Evolutionary conservation across 495 filamentous ascomycete species (phyloP).

Genomic region (Aspergillus sclerotiicarbonarius): DNA sequence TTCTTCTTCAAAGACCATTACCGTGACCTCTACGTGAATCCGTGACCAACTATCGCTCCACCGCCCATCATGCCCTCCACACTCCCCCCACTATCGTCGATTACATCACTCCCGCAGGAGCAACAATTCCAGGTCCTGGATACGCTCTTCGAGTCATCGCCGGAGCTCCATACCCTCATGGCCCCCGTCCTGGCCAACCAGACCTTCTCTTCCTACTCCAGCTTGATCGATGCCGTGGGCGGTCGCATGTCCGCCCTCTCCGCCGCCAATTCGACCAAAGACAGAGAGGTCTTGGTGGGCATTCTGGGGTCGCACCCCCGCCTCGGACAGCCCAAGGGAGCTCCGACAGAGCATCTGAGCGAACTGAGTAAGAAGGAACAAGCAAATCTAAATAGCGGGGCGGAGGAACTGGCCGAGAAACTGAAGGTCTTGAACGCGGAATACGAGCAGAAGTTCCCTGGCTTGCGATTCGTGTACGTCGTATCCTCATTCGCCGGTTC

Average conservation of each 20-base stretch:
- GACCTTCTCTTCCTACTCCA: slow-evolving; percentile 59
- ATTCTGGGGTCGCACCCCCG: slow-evolving; percentile 89
- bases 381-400: slow-evolving; percentile 60
- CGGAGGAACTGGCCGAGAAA: slow-evolving; percentile 51
- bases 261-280: slow-evolving; percentile 41
- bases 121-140: slow-evolving; percentile 66
- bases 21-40: too few relatives aligned
- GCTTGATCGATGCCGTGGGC: slow-evolving; percentile 58
- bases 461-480: slow-evolving; percentile 79
- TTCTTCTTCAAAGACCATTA: neutral
- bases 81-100: slow-evolving; percentile 50
- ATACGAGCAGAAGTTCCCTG: slow-evolving; percentile 82
- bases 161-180: slow-evolving; percentile 69
- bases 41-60: neutral
- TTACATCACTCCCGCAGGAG: slow-evolving; percentile 55
- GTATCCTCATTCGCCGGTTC: neutral
- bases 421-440: slow-evolving; percentile 62
- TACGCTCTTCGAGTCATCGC: slow-evolving; percentile 81
- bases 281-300: slow-evolving; percentile 57
- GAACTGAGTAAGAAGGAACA: slow-evolving; percentile 78
- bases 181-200: slow-evolving; percentile 62
- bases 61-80: slow-evolving; percentile 16
- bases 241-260: slow-evolving; percentile 53
- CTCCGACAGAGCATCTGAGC: slow-evolving; percentile 59
- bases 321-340: slow-evolving; percentile 63